Evolutionary conservation across 441 rosid genomes (phyloP), one percentile per base, ranked within the genome.

Genomic region (Populus trichocarpa): DNA sequence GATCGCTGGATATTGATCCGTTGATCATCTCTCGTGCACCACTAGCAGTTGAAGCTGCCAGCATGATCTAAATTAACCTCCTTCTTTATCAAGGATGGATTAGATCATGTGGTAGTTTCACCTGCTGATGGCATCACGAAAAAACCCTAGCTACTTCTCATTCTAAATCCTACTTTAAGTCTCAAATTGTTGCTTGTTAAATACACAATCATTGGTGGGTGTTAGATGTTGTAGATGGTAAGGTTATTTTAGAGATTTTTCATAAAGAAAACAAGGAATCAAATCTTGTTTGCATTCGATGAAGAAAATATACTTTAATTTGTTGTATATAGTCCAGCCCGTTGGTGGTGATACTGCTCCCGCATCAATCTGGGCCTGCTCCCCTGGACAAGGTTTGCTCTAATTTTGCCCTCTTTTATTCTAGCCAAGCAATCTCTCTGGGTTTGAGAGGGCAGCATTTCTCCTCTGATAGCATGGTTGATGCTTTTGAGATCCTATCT

Each of bases 31-130:
- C 76, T 84, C 90, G 94, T 84, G 96, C 88, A 81, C 87, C 86
- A 84, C 72, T 87, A 88, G 84, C 98, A 84, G 98, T 85, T 96
- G 95, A 96, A 96, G 99, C 99, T 96, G 99, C 99, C 98, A 96
- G 99, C 99, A 93, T 96, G 99, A 96, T 96, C 99, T 96, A 75
- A 88, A 78, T 86, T 84, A 75, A 63, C 81, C 81, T 77, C 26
- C 71, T 16, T 66, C 26, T 25, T 68, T 4, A 0, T 8, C 35
- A 6, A 78, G 80, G 89, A 76, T 67, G 69, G 83, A 70, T 80
- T 68, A 79, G 92, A 89, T 89, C 89, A 86, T 86, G 82, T 79
- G 89, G 90, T 77, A 80, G 81, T 81, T 80, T 87, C 87, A 83
- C 87, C 87, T 83, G 85, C 46, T 86, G 80, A 64, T 76, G 87